Percentiles rank a stretch among this genome's conserved stretches.
phyloP scores from a whole-genome alignment of 768 basidiomycete genomes.

The Pleurotus sapidus region DNA sequence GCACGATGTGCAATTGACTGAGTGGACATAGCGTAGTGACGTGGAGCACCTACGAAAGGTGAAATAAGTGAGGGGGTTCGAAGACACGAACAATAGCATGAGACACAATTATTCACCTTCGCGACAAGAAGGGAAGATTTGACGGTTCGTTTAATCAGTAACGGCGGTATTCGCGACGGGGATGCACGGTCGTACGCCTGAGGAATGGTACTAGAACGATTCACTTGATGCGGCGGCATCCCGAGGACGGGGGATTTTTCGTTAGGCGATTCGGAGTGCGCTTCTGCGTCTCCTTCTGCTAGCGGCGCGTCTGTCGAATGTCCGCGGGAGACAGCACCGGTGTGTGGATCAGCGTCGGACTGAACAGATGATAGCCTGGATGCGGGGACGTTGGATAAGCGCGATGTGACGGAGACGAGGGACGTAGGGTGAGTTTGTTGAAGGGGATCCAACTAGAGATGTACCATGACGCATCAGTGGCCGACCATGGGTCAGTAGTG shows the following conservation, averaged over 20 bases:
- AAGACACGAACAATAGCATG: not conserved
- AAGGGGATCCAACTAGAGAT: not conserved
- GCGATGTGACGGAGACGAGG: not conserved
- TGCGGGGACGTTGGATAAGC: not conserved
- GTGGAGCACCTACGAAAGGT: slow-evolving; percentile 15
- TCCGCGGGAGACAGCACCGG: not conserved
- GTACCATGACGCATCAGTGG: too few relatives aligned
- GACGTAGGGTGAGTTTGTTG: not conserved
- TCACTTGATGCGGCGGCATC: not conserved
- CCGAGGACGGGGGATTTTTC: not conserved
- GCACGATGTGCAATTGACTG: slow-evolving; percentile 12
- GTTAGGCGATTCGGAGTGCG: not conserved
- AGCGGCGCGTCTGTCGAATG: not conserved
- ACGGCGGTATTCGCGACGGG: not conserved
- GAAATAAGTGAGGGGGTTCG: not conserved
- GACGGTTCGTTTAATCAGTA: not conserved
- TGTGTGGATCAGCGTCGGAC: not conserved
- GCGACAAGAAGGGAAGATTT: slow-evolving; percentile 9
- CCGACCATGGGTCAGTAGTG: too few relatives aligned
- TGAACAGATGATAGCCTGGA: slow-evolving; percentile 4
- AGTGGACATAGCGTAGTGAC: slow-evolving; percentile 21
- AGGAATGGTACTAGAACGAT: not conserved
- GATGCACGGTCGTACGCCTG: not conserved
- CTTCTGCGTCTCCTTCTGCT: not conserved
- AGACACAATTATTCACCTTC: slow-evolving; percentile 2